Percentiles rank a stretch among this genome's conserved stretches.
Evolutionary conservation across 2,329 filamentous ascomycete species (phyloP).

Genomic region (Onygena corvina): DNA sequence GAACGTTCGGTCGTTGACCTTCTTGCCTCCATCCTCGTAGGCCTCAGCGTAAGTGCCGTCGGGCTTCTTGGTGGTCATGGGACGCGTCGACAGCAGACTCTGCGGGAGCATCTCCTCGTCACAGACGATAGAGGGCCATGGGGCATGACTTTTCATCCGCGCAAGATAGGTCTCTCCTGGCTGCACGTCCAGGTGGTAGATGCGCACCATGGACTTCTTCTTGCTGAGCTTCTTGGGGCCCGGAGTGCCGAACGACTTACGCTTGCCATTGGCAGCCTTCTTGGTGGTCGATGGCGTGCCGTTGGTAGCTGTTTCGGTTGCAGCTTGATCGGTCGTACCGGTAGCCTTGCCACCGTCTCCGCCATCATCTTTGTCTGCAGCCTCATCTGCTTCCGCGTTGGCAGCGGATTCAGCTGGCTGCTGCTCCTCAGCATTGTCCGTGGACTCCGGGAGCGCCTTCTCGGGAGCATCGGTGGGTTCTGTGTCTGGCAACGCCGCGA

Average conservation of each 20-base stretch:
- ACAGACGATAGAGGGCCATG: slow-evolving; percentile 88
- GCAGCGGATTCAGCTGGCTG: slow-evolving; percentile 22
- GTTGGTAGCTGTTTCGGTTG: slow-evolving; percentile 29
- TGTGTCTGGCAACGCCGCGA: slow-evolving; percentile 5
- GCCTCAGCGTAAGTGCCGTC: slow-evolving; percentile 83
- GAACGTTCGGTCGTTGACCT: slow-evolving; percentile 71
- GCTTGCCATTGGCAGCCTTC: slow-evolving; percentile 44
- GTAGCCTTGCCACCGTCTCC: slow-evolving; percentile 16
- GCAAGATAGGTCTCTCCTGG: slow-evolving; percentile 88
- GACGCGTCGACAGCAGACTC: slow-evolving; percentile 62
- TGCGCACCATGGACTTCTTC: slow-evolving; percentile 65
- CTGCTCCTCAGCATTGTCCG: slow-evolving; percentile 14
- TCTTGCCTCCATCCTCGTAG: slow-evolving; percentile 77
- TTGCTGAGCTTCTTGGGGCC: slow-evolving; percentile 69
- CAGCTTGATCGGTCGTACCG: slow-evolving; percentile 18
- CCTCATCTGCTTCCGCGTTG: slow-evolving; percentile 17
- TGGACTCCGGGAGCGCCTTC: slow-evolving; percentile 18
- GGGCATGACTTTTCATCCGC: slow-evolving; percentile 84
- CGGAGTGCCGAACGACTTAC: slow-evolving; percentile 59
- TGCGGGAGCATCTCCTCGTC: slow-evolving; percentile 88
- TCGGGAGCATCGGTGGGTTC: slow-evolving; percentile 20
- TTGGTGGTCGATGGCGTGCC: slow-evolving; percentile 39
- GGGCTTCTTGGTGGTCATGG: slow-evolving; percentile 65
- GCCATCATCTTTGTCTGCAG: slow-evolving; percentile 18
- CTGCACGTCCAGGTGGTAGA: slow-evolving; percentile 64